Base-by-base conservation (phyloP, 352 stramenopile species). In the Phytophthora foliorum region DNA sequence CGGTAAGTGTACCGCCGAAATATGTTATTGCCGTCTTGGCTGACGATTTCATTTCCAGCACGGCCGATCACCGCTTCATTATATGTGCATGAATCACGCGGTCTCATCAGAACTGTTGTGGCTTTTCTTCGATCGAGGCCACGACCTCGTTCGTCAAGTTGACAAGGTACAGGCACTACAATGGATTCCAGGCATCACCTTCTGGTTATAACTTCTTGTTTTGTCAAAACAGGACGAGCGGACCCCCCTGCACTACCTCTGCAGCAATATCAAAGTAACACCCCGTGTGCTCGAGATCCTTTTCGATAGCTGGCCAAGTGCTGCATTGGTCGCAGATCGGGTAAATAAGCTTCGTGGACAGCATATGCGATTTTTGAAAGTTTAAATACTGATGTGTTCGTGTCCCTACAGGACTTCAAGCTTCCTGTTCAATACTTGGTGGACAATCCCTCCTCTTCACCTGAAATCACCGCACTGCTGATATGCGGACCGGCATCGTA, bases 361-460 rank as follows among this genome's bases (percentile, higher is more conserved):
- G 13, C 36, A 19, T 42, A 42, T 42, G 36, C 36, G 36, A n/a
- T 42, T 42, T 42, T n/a, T 19, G 14, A 17, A 41, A 42, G 36
- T 42, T 4, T 41, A 8, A 19, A 6, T 42, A 9, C 36, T 42
- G 14, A 42, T 8, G 41, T 7, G 42, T 38, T 7, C n/a, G n/a
- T n/a, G n/a, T 57, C 45, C 17, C 6, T 69, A 19, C 38, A 93
- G 78, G 83, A 90, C 41, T 74, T 92, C 55, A 87, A 84, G 27
- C 64, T 93, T 11, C 83, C 86, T 0, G 81, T 92, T 19, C 86
- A 93, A 59, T 92, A 92, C 19, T 71, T 93, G 32, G 84, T 83
- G 5, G 83, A 92, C 48, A 93, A 93, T 29, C 63, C 80, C 6
- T 60, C 78, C 6, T 82, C 80, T 10, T 69, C 75, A 17, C 61